Conservation (phyloP, 2,329 filamentous ascomycete species). For the Stemphylium beticola region DNA sequence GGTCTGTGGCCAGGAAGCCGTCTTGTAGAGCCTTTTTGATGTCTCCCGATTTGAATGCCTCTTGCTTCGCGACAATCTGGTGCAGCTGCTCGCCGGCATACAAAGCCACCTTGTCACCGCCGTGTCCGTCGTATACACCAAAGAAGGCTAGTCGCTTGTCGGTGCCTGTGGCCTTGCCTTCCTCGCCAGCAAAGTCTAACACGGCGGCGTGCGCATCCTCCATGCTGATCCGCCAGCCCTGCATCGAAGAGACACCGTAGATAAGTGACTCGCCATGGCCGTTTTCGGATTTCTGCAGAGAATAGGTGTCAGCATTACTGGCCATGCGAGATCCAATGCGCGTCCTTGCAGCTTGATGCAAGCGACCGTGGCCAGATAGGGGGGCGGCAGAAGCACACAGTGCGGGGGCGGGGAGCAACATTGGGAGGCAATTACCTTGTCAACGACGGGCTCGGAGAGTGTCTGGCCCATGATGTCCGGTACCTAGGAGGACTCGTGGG, state of each 20-base stretch:
- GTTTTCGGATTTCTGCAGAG: slow-evolving; percentile 76
- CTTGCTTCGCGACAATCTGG: slow-evolving; percentile 93
- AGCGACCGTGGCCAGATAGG: slow-evolving; percentile 15
- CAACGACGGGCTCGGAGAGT: slow-evolving; percentile 96
- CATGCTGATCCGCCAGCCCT: slow-evolving; percentile 99
- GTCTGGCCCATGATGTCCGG: slow-evolving; percentile 86
- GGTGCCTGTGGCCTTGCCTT: slow-evolving; percentile 65
- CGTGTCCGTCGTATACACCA: slow-evolving; percentile 96
- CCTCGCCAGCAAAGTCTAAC: slow-evolving; percentile 73
- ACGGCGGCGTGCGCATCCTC: slow-evolving; percentile 93
- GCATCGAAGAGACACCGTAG: slow-evolving; percentile 97
- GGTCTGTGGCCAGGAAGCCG: slow-evolving; percentile 93
- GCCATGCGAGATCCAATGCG: not conserved
- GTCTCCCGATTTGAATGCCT: slow-evolving; percentile 87
- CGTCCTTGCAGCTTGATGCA: slow-evolving; percentile 10
- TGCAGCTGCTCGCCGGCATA: slow-evolving; percentile 94
- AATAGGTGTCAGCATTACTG: slow-evolving; percentile 10
- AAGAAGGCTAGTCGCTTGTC: slow-evolving; percentile 88
- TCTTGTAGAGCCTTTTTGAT: slow-evolving; percentile 97
- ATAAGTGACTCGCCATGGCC: slow-evolving; percentile 92
- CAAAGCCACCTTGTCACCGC: slow-evolving; percentile 92
- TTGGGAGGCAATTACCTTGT: slow-evolving; percentile 76
- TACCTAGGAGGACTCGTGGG: slow-evolving; percentile 38
- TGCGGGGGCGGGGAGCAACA: slow-evolving; percentile 40
- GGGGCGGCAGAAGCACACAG: slow-evolving; percentile 18